A percentile compares a stretch with the other conserved stretches of the same genome.
Conservation (phyloP, 257 asterid species). For the Solanum arcanum region DNA sequence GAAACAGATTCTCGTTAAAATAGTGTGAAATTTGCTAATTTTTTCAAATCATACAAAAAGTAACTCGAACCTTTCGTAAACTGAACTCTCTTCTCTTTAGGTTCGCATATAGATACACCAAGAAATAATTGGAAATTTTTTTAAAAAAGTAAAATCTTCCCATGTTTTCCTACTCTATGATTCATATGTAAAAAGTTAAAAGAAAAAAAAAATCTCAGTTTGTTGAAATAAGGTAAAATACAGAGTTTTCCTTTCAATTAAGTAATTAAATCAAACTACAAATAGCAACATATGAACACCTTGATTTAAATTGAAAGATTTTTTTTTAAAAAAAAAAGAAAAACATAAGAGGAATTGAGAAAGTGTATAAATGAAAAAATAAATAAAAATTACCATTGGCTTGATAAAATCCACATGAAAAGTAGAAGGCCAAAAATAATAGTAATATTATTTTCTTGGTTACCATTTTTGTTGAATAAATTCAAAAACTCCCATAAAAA, state of each 20-base stretch:
- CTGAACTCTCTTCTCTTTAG: neutral
- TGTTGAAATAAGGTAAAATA: neutral
- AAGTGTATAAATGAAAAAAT: neutral
- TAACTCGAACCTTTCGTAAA: no score
- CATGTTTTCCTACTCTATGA: neutral
- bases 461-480: conserved; percentile 12
- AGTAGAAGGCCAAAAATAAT: conserved; percentile 14
- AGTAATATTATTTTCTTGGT: conserved; percentile 6
- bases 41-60: no score
- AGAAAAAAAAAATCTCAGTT: neutral
- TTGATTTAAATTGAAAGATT: neutral
- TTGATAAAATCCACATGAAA: conserved; percentile 1
- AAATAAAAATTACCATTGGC: conserved; percentile 13
- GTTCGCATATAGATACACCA: neutral
- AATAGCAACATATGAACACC: neutral
- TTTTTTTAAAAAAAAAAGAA: neutral
- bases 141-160: neutral
- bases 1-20: rapidly evolving
- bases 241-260: neutral
- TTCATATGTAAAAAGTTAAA: neutral
- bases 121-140: neutral
- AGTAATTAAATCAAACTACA: neutral
- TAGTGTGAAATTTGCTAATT: neutral
- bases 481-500: neutral
- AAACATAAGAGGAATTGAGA: neutral